phyloP scores from a whole-genome alignment of 805 yeast genomes.

The Candida odintsovae region DNA sequence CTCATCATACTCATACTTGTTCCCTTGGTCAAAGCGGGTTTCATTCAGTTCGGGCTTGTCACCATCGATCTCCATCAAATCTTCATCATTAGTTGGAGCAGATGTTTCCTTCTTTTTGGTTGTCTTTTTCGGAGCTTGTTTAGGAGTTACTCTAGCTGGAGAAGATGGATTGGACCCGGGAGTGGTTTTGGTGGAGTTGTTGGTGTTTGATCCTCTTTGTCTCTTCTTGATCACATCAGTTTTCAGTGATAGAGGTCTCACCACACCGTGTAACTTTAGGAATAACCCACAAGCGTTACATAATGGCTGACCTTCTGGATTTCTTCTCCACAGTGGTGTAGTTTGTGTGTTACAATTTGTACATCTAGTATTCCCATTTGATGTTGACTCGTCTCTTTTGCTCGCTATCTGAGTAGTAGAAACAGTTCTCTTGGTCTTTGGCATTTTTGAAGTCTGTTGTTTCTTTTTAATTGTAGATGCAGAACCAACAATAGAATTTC shows the following conservation, averaged over 20 bases:
- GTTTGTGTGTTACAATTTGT: slow-evolving; percentile 88
- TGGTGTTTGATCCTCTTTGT: slow-evolving; percentile 49
- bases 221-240: slow-evolving; percentile 92
- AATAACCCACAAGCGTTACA: slow-evolving; percentile 97
- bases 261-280: slow-evolving; percentile 90
- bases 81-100: neutral
- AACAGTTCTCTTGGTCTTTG: slow-evolving; percentile 17
- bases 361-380: slow-evolving; percentile 37
- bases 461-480: slow-evolving; percentile 22
- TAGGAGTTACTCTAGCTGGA: slow-evolving; percentile 8
- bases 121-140: neutral
- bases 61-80: neutral
- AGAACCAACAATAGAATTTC: slow-evolving; percentile 7
- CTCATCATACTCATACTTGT: neutral
- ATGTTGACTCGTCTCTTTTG: slow-evolving; percentile 8
- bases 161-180: slow-evolving; percentile 13
- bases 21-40: neutral
- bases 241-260: slow-evolving; percentile 83
- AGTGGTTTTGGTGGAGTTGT: slow-evolving; percentile 11
- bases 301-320: slow-evolving; percentile 85
- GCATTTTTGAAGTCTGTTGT: slow-evolving; percentile 10
- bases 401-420: slow-evolving; percentile 15
- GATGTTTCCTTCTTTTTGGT: neutral
- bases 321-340: slow-evolving; percentile 93
- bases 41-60: neutral